A percentile compares a stretch with the other conserved stretches of the same genome.
Evolutionary conservation across 1,139 yeast genomes (phyloP).

Genomic region (Debaryomycetaceae sp.): DNA sequence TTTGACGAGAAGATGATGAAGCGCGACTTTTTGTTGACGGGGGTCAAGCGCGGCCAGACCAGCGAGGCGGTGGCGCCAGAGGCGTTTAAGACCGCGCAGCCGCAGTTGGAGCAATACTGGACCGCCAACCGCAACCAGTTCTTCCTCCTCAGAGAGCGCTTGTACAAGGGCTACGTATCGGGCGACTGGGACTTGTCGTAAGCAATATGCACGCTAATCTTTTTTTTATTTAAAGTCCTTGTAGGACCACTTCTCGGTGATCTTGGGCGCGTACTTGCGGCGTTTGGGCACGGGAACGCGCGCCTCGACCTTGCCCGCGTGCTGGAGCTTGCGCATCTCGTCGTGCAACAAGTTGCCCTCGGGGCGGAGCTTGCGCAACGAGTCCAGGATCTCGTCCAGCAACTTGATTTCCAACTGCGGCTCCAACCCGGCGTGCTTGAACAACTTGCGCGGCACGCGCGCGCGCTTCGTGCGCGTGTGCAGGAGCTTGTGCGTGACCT

Average conservation of each 20-base stretch:
- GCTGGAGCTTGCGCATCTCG: conserved; percentile 75
- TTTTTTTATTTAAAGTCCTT: conserved; percentile 75
- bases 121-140: conserved; percentile 48
- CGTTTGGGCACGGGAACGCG: conserved; percentile 68
- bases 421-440: conserved; percentile 56
- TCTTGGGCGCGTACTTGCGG: conserved; percentile 64
- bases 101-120: conserved; percentile 38
- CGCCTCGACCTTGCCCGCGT: conserved; percentile 81
- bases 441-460: conserved; percentile 31
- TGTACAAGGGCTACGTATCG: conserved; percentile 45
- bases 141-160: conserved; percentile 46
- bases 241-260: conserved; percentile 89
- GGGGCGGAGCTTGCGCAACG: conserved; percentile 78
- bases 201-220: conserved; percentile 1
- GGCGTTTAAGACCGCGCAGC: conserved; percentile 44
- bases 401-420: conserved; percentile 80
- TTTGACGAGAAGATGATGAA: conserved; percentile 55
- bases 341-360: conserved; percentile 88
- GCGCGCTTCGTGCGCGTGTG: conserved; percentile 21
- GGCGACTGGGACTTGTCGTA: conserved; percentile 46
- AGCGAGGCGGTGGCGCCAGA: conserved; percentile 72
- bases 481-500: conserved; percentile 13
- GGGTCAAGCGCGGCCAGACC: conserved; percentile 65
- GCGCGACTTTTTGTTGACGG: conserved; percentile 74
- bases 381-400: conserved; percentile 82